Evolutionary conservation across 73 alveolate genomes (phyloP), one percentile per base, ranked within the genome.

Genomic region (Stentor roeselii): DNA sequence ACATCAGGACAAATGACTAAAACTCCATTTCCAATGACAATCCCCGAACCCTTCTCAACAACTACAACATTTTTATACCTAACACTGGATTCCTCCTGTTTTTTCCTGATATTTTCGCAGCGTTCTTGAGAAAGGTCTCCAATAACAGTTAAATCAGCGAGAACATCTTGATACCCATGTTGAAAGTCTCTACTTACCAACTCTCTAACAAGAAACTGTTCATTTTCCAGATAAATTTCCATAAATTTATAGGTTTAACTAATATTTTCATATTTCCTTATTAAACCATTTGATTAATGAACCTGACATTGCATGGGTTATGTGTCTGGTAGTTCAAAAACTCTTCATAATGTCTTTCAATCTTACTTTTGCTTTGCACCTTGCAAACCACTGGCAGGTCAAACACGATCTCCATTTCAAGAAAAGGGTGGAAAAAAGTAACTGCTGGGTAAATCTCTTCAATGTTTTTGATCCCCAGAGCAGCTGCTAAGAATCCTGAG

Each of bases 321-420:
- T 88, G 93, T 76, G 93, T 88, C 60, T 88, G 90, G 42, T 37
- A 88, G 3, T 88, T 32, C 42, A 88, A 59, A 59, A 88, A 88
- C 42, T 88, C 91, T 41, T 88, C 93, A 78, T 85, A 88, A 76
- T 88, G 60, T 3, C 86, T 84, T 75, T 84, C 75, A 21, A 84
- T 27, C 80, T 34, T 67, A 0, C 42, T 40, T 34, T 67, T 67
- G 34, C 80, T 67, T 2, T 67, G 80, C 1, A 34, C 41, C 34
- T 67, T 67, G 41, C 80, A 67, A n/a, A 67, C 80, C 41, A 34
- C 11, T 1, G 80, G 80, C 80, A 67, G 2, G 41, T 67, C 80
- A 67, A 27, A 67, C 11, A 67, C 42, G 11, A 67, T 32, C 42
- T 67, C 80, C 41, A 67, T 14, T 0, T 67, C 80, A 1, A 67